A percentile compares a stretch with the other conserved stretches of the same genome.
Conservation (phyloP, 2,329 filamentous ascomycete species). For the Cercospora nicotianae region DNA sequence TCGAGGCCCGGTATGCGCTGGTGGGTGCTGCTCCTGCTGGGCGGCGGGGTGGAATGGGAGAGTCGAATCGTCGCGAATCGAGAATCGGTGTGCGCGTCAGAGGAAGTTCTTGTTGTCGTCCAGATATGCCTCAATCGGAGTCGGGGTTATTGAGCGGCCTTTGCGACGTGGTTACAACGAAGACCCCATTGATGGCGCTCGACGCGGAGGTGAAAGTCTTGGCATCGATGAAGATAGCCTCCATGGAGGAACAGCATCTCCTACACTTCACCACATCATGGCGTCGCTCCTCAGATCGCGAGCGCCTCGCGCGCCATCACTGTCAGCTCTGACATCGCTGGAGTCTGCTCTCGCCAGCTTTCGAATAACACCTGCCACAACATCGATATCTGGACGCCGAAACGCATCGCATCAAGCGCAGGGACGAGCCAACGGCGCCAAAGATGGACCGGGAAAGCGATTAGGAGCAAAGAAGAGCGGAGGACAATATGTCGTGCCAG, state of each 20-base stretch:
- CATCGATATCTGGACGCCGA: conserved; percentile 36
- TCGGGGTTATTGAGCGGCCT: conserved; percentile 7
- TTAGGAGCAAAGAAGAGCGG: conserved; percentile 91
- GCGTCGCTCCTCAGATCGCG: conserved; percentile 16
- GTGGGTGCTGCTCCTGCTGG: not conserved
- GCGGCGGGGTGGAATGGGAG: not conserved
- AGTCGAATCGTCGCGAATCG: not conserved
- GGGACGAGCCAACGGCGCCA: conserved; percentile 68
- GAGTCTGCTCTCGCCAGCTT: conserved; percentile 36
- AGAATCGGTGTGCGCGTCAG: not conserved
- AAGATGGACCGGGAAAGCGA: conserved; percentile 76
- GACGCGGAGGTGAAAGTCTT: conserved; percentile 8
- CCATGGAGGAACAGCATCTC: not conserved
- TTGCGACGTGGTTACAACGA: conserved; percentile 3
- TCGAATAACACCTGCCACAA: conserved; percentile 30
- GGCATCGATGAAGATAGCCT: not conserved
- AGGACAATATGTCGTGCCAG: conserved; percentile 89
- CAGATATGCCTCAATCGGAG: not conserved
- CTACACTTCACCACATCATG: not conserved
- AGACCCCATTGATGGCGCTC: conserved; percentile 2
- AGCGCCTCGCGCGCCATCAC: conserved; percentile 31
- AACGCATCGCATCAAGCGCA: conserved; percentile 65
- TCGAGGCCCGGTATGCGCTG: conserved; percentile 6
- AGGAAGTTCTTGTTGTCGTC: not conserved
- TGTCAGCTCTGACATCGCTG: conserved; percentile 32